These are phyloP conservation scores for Effrenium voratum DNA, from an alignment of 73 alveolate species.

Conservation along the genomic window DNA sequence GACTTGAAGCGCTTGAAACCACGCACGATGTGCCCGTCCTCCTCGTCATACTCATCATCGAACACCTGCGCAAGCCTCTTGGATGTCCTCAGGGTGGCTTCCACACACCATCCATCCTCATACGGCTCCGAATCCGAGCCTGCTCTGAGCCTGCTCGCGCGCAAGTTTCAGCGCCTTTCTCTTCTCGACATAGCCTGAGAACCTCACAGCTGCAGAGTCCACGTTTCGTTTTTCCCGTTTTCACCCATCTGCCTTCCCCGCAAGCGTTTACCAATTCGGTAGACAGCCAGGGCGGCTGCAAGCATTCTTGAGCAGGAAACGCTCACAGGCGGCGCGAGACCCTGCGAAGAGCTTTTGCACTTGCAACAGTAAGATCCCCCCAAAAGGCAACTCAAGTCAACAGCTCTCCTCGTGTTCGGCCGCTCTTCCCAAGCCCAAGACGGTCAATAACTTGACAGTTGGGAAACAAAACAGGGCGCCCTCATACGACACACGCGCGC, in stretches of 20 bases:
- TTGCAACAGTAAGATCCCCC: too few species aligned
- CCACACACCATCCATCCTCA: neutral
- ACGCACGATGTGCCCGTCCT: neutral
- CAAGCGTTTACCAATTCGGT: neutral
- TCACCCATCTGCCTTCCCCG: slow-evolving; percentile 5
- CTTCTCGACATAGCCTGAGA: slow-evolving; percentile 38
- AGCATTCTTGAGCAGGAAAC: slow-evolving; percentile 17
- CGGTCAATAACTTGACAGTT: too few species aligned
- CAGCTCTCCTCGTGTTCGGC: too few species aligned
- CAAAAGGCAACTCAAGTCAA: too few species aligned
- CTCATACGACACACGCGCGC: too few species aligned
- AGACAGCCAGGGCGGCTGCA: slow-evolving; percentile 29
- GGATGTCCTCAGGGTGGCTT: neutral
- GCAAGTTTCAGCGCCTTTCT: slow-evolving; percentile 43
- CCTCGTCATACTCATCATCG: slow-evolving; percentile 17
- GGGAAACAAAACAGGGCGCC: too few species aligned
- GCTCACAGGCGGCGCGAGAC: too few species aligned
- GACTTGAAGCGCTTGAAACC: neutral
- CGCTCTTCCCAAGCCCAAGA: too few species aligned
- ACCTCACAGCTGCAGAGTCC: neutral
- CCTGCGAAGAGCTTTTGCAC: too few species aligned
- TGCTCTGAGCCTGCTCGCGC: neutral
- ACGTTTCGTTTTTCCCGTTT: neutral
- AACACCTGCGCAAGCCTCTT: neutral
- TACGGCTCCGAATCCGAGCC: neutral